Evolutionary conservation across 805 yeast genomes (phyloP).

Genomic region (Yamadazyma laniorum): DNA sequence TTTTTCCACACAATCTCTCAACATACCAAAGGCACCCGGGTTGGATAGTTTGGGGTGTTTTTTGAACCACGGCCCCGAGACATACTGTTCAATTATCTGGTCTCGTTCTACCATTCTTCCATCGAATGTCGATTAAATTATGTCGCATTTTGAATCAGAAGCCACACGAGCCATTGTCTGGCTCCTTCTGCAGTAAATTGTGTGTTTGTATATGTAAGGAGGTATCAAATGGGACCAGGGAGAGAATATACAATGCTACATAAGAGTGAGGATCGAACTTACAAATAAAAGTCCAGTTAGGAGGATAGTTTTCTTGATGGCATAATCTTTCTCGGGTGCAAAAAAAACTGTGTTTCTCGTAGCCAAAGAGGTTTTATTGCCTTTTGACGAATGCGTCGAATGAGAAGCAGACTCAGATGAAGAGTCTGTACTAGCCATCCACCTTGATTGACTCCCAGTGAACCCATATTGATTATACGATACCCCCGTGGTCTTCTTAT

Average conservation of each 20-base stretch:
- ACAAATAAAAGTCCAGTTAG: slow-evolving; percentile 11
- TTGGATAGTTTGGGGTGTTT: slow-evolving; percentile 11
- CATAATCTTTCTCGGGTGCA: slow-evolving; percentile 14
- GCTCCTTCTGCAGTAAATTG: no score
- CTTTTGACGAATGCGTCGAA: slow-evolving; percentile 14
- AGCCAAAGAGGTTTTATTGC: slow-evolving; percentile 20
- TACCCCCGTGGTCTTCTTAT: slow-evolving; percentile 11
- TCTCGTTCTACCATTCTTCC: not conserved
- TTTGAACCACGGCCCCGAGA: slow-evolving; percentile 6
- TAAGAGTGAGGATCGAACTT: no score
- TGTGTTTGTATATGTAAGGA: no score
- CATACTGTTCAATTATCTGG: slow-evolving; percentile 7
- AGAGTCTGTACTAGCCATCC: slow-evolving; percentile 24
- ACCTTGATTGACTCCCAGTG: slow-evolving; percentile 37
- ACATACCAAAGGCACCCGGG: slow-evolving; percentile 1
- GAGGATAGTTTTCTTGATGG: slow-evolving; percentile 17
- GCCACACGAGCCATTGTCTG: no score
- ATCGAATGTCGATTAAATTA: no score
- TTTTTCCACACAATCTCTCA: slow-evolving; percentile 13
- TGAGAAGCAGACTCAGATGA: slow-evolving; percentile 7
- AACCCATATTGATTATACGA: slow-evolving; percentile 43
- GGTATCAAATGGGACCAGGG: no score
- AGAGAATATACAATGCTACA: no score
- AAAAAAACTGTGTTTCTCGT: slow-evolving; percentile 11
- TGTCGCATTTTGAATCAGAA: no score